These are phyloP conservation scores for Russula ochroleuca DNA, from an alignment of 768 basidiomycete genomes.

Conservation along the genomic window DNA sequence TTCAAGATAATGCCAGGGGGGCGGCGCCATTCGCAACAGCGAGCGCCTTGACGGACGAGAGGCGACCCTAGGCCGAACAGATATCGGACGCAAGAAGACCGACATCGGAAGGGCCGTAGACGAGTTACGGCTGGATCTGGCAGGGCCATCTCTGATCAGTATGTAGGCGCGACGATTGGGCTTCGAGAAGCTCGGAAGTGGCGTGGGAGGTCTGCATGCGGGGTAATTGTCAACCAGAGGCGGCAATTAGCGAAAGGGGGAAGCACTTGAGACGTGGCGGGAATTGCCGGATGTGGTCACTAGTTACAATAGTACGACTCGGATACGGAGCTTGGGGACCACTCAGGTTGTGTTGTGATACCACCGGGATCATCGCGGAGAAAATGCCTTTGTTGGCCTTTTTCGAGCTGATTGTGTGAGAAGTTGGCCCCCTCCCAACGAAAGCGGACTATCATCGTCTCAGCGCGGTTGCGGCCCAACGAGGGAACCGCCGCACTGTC, in stretches of 20 bases:
- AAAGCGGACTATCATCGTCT: background rate
- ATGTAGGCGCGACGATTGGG: conserved; percentile 16
- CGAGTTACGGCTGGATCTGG: conserved; percentile 3
- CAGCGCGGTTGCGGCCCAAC: background rate
- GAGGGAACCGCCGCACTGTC: background rate
- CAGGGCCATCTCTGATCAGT: conserved; percentile 15
- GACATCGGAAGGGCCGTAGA: conserved; percentile 1
- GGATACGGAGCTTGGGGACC: background rate
- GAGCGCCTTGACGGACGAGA: background rate
- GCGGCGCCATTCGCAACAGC: background rate
- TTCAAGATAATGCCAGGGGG: background rate
- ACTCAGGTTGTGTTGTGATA: background rate
- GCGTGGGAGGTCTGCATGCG: conserved; percentile 21
- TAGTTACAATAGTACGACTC: background rate
- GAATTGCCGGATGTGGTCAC: conserved; percentile 9
- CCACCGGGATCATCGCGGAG: conserved; percentile 11
- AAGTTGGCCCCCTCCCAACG: background rate
- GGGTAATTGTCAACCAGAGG: conserved; percentile 20
- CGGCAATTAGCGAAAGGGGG: conserved; percentile 19
- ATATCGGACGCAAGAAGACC: conserved; percentile 13
- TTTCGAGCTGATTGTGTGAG: background rate
- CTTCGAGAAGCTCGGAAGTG: conserved; percentile 24
- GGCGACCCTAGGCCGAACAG: background rate
- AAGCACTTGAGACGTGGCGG: conserved; percentile 11
- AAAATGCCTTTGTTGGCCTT: background rate